Evolutionary conservation across 768 basidiomycete species (phyloP).

Genomic region (Amanita rubescens): DNA sequence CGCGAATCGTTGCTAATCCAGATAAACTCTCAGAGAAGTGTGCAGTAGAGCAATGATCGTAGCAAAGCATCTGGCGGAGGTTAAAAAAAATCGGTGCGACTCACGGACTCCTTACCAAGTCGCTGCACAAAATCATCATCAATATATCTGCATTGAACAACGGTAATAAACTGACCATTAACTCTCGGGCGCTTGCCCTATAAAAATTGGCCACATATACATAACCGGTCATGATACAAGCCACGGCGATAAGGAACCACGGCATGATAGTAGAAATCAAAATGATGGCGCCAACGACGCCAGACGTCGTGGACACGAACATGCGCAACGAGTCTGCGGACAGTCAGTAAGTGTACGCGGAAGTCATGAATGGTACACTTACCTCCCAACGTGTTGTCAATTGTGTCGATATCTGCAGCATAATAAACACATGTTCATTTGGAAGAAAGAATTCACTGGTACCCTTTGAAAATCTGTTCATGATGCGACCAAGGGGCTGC

Average conservation of each 20-base stretch:
- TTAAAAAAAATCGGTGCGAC: not conserved
- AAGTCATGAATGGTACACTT: conserved; percentile 1
- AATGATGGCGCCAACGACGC: conserved; percentile 70
- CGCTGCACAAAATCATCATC: conserved; percentile 29
- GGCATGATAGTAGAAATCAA: conserved; percentile 72
- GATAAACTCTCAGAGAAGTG: conserved; percentile 90
- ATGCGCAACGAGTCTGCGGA: conserved; percentile 61
- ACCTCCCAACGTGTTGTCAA: conserved; percentile 68
- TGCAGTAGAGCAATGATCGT: conserved; percentile 78
- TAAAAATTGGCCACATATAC: conserved; percentile 74
- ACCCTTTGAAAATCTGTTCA: conserved; percentile 87
- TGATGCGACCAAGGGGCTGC: conserved; percentile 76
- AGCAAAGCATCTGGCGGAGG: conserved; percentile 61
- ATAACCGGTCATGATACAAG: conserved; percentile 53
- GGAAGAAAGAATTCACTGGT: not conserved
- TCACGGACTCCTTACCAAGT: conserved; percentile 32
- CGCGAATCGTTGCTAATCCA: conserved; percentile 82
- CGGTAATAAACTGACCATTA: conserved; percentile 47
- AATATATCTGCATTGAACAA: not conserved
- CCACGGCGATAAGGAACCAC: conserved; percentile 78
- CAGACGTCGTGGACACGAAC: conserved; percentile 54
- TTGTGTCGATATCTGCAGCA: conserved; percentile 60
- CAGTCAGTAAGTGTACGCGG: not conserved
- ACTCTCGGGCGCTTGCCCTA: conserved; percentile 76
- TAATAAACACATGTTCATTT: not conserved